Evolutionary conservation across 345 rosid genomes (phyloP).

Genomic region (Gossypium rotundifolium): DNA sequence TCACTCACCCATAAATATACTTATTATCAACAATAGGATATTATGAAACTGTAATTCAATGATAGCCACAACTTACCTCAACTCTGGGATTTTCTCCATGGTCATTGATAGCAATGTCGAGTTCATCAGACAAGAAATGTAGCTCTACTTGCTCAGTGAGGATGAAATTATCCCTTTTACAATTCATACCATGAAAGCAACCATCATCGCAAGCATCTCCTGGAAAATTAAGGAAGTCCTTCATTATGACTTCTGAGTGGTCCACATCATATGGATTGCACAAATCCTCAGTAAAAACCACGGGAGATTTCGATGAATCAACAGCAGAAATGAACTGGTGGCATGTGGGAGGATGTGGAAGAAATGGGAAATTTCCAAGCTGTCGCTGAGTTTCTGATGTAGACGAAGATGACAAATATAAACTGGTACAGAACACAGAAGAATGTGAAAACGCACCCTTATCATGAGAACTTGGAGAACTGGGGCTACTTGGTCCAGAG

Average conservation of each 20-base stretch:
- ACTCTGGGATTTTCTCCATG: background rate
- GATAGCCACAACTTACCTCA: background rate
- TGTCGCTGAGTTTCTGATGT: background rate
- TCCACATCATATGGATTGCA: background rate
- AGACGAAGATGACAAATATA: conserved; percentile 3
- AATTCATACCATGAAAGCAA: background rate
- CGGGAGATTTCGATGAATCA: background rate
- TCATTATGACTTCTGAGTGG: background rate
- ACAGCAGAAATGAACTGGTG: background rate
- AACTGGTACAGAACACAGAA: conserved; percentile 1
- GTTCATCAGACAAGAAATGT: background rate
- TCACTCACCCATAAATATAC: too few relatives aligned
- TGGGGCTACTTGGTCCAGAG: background rate
- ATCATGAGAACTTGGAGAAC: background rate
- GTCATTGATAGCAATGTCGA: background rate
- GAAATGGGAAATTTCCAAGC: background rate
- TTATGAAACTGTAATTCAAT: background rate
- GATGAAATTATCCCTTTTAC: background rate
- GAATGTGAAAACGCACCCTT: background rate
- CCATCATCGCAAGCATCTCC: background rate
- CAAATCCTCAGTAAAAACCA: background rate
- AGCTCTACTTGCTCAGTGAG: background rate
- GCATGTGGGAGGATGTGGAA: conserved; percentile 1
- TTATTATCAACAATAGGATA: background rate
- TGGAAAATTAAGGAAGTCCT: background rate